phyloP scores from a whole-genome alignment of 1,284 basidiomycete genomes.

The Termitomyces sp. region DNA sequence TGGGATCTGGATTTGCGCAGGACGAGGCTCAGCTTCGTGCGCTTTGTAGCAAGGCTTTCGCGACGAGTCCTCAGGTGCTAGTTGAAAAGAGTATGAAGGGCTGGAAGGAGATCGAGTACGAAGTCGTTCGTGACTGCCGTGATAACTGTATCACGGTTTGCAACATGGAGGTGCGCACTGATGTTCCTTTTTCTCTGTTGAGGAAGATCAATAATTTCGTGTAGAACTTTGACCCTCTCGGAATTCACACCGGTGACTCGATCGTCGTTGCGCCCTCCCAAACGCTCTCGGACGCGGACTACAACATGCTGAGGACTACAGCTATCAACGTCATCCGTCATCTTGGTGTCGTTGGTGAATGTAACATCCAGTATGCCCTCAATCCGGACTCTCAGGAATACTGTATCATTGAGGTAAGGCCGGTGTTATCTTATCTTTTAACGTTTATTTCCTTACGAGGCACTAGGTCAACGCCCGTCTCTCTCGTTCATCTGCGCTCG shows the following conservation, averaged over 20 bases:
- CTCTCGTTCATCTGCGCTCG: conserved; percentile 94
- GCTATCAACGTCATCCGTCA: conserved; percentile 98
- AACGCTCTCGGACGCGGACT: conserved; percentile 95
- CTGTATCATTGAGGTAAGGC: conserved; percentile 90
- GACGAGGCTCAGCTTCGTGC: conserved; percentile 84
- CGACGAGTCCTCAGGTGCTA: conserved; percentile 93
- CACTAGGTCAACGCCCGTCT: conserved; percentile 93
- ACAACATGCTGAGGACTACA: conserved; percentile 98
- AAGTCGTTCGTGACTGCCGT: conserved; percentile 96
- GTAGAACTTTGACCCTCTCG: conserved; percentile 97
- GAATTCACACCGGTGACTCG: conserved; percentile 99
- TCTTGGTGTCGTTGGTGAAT: conserved; percentile 95
- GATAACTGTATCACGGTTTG: conserved; percentile 99
- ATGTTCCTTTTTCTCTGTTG: neutral
- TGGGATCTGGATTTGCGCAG: conserved; percentile 93
- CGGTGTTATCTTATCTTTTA: too few species aligned
- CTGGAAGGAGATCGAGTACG: conserved; percentile 99
- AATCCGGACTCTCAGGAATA: conserved; percentile 95
- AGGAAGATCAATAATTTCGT: conserved; percentile 1
- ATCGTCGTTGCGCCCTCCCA: conserved; percentile 98
- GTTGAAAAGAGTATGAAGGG: conserved; percentile 99
- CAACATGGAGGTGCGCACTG: conserved; percentile 90
- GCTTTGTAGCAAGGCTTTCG: conserved; percentile 91
- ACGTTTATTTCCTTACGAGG: too few species aligned
- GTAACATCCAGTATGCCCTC: conserved; percentile 98